phyloP scores from a whole-genome alignment of 2,329 filamentous ascomycete species.

The Elsinoe fawcettii region DNA sequence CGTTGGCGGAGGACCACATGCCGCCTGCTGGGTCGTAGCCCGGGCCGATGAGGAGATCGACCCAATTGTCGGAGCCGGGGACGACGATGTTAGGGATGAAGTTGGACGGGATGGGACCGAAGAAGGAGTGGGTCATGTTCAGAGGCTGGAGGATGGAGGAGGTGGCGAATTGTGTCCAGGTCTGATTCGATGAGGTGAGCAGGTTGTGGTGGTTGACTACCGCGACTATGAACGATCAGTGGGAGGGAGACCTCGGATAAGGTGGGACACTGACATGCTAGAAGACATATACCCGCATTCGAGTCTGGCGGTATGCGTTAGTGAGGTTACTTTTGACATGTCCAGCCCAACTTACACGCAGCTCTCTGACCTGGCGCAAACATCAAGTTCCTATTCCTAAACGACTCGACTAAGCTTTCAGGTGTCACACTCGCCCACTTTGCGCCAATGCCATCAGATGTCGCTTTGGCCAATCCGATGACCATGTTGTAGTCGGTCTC shows the following conservation, averaged over 20 bases:
- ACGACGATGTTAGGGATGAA: neutral
- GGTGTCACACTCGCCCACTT: constrained; percentile 2
- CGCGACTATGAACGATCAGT: neutral
- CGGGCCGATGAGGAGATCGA: constrained; percentile 1
- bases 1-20: constrained; percentile 5
- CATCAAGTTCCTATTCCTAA: neutral
- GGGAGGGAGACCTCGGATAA: neutral
- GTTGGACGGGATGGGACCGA: constrained; percentile 1
- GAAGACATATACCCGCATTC: constrained; percentile 4
- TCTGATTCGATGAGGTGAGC: neutral
- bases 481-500: constrained; percentile 11
- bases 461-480: neutral
- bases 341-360: neutral
- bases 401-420: constrained; percentile 4
- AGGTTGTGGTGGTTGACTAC: constrained; percentile 1
- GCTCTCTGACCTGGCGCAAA: constrained; percentile 1
- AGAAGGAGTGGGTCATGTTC: neutral
- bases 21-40: constrained; percentile 13
- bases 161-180: neutral
- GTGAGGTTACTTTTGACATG: no score
- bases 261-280: neutral
- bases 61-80: constrained; percentile 3
- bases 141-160: neutral
- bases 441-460: neutral
- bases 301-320: neutral